phyloP scores from a whole-genome alignment of 1,284 basidiomycete genomes.

The Thelephora terrestris region DNA sequence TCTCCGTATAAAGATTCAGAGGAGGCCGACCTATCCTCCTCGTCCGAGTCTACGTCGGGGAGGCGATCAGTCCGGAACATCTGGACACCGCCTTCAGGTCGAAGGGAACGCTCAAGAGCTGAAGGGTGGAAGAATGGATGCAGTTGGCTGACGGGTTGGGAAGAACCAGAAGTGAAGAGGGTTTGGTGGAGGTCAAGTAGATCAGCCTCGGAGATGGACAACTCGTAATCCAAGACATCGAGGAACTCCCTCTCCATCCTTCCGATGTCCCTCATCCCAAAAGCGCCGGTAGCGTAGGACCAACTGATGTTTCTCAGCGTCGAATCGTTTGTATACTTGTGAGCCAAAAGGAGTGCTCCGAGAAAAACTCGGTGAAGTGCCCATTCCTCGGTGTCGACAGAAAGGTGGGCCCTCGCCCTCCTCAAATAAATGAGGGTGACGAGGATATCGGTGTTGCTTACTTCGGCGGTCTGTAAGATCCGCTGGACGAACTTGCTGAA shows the following conservation, averaged over 20 bases:
- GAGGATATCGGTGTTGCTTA: constrained; percentile 42
- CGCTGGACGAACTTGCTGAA: constrained; percentile 25
- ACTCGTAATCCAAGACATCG: constrained; percentile 49
- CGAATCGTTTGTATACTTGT: constrained; percentile 57
- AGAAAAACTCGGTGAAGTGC: constrained; percentile 58
- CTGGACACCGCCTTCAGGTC: no score
- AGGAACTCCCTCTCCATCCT: constrained; percentile 59
- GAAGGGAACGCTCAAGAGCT: no score
- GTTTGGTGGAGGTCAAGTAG: constrained; percentile 41
- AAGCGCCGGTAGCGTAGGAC: constrained; percentile 52
- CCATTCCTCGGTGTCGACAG: constrained; percentile 52
- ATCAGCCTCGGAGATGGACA: constrained; percentile 43
- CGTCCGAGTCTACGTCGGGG: no score
- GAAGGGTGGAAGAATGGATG: no score
- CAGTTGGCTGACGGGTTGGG: not conserved
- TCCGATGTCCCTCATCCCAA: constrained; percentile 50
- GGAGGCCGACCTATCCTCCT: no score
- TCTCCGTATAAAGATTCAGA: no score
- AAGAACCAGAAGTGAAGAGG: constrained; percentile 24
- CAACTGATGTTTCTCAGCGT: constrained; percentile 53
- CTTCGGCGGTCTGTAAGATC: constrained; percentile 42
- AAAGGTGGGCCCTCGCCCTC: constrained; percentile 44
- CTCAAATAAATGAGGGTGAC: constrained; percentile 51
- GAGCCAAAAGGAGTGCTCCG: constrained; percentile 50
- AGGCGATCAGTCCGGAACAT: no score